These are phyloP conservation scores for Lotmaria passim DNA, from an alignment of 208 protist species.

Conservation along the genomic window DNA sequence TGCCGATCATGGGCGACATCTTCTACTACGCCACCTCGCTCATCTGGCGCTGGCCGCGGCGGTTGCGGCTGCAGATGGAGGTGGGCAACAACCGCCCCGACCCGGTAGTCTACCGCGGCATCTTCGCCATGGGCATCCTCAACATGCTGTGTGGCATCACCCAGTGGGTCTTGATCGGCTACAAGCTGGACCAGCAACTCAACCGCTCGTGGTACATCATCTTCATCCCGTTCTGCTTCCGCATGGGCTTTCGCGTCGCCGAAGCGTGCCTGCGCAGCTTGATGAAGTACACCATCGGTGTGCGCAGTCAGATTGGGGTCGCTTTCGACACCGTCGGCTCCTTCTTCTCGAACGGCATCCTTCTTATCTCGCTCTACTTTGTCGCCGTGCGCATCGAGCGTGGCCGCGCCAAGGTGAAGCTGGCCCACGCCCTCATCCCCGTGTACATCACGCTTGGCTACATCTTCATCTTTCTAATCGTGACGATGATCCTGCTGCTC, in stretches of 20 bases:
- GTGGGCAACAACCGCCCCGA: conserved; percentile 62
- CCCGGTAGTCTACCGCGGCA: conserved; percentile 67
- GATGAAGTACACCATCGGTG: conserved; percentile 73
- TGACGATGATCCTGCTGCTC: conserved; percentile 70
- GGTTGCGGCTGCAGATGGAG: conserved; percentile 75
- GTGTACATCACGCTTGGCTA: conserved; percentile 78
- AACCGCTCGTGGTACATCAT: conserved; percentile 76
- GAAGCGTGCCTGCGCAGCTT: conserved; percentile 80
- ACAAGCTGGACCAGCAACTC: conserved; percentile 63
- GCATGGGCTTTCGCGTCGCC: conserved; percentile 63
- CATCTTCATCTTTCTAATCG: conserved; percentile 66
- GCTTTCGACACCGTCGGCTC: conserved; percentile 84
- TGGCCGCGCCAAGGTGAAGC: conserved; percentile 41
- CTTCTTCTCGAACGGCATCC: conserved; percentile 83
- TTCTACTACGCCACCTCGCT: conserved; percentile 86
- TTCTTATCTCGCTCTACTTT: conserved; percentile 85
- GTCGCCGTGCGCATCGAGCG: conserved; percentile 73
- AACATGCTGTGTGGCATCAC: conserved; percentile 68
- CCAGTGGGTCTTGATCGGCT: conserved; percentile 81
- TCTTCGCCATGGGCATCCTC: conserved; percentile 73
- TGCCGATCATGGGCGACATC: conserved; percentile 78
- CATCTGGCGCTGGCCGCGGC: conserved; percentile 85
- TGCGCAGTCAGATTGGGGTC: conserved; percentile 59
- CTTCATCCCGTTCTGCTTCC: conserved; percentile 76
- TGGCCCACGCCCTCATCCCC: conserved; percentile 67